Base-by-base conservation (phyloP, 2,329 filamentous ascomycete genomes). In the Colletotrichum tropicicola region DNA sequence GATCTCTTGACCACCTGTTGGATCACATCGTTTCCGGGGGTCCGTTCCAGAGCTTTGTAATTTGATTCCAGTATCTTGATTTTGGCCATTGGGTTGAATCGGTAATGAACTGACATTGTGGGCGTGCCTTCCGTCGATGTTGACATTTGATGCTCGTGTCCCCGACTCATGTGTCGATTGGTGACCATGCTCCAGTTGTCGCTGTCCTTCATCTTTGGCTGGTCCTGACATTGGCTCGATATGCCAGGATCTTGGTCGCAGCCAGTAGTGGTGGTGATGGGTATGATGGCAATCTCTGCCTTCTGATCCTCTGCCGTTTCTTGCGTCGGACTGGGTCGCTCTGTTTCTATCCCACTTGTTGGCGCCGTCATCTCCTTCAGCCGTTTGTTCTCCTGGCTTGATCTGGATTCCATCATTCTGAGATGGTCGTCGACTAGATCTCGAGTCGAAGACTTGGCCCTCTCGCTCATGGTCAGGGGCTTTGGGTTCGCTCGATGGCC, bases 191-290 rank as follows among this genome's bases (percentile, higher is more conserved):
- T 62, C 57, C 57, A 65, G 10, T 13, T 21, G 28, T 62, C 49
- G 57, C 51, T 65, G 43, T 13, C 35, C 15, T 23, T 51, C 13
- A 19, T 65, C 27, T 45, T 13, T 48, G 2, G 35, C 32, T n/a
- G 43, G 12, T 21, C 23, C 30, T n/a, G 49, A 8, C n/a, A 61
- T 43, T 39, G 49, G 43, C 23, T 65, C 62, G 15, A 37, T 28
- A 12, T 37, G 35, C 25, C 32, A 65, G 2, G 49, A 49, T 19
- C 62, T 72, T 37, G 80, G 76, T 60, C 78, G 77, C 68, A 83
- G 66, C 86, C 86, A 88, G 78, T 88, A 89, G 77, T 89, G 86
- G 73, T 89, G 86, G 70, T 89, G 85, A 70, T 89, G 87, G 68
- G 83, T 86, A 73, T 89, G 86, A 62, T 87, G 69, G 70, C 86